Evolutionary conservation across 2,329 filamentous ascomycete genomes (phyloP).

Genomic region (Clarireedia homoeocarpa): DNA sequence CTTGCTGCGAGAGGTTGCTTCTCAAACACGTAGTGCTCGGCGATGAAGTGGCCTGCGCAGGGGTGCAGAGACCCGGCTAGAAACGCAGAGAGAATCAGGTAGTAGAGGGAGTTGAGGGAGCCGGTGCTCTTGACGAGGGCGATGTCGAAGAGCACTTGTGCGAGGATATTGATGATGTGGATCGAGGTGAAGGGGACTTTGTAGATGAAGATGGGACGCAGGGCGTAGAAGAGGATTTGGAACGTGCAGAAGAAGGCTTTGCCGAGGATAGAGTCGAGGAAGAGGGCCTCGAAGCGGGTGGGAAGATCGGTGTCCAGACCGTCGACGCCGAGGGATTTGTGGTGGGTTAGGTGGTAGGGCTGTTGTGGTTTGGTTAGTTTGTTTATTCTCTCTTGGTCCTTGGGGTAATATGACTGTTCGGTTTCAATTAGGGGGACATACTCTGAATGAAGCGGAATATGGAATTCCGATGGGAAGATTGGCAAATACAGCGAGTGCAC

Average conservation of each 20-base stretch:
- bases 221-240: constrained; percentile 97
- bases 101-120: constrained; percentile 61
- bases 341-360: constrained; percentile 97
- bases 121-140: constrained; percentile 49
- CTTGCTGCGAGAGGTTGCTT: constrained; percentile 43
- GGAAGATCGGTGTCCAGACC: constrained; percentile 94
- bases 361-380: constrained; percentile 31
- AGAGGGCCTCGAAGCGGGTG: constrained; percentile 80
- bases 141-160: constrained; percentile 73
- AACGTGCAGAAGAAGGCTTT: constrained; percentile 99
- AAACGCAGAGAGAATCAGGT: constrained; percentile 85
- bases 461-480: constrained; percentile 94
- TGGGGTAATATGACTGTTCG: too few species aligned
- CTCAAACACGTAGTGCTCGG: constrained; percentile 86
- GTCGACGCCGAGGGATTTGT: constrained; percentile 96
- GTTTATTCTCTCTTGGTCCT: background rate
- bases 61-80: constrained; percentile 90
- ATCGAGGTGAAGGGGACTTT: constrained; percentile 78
- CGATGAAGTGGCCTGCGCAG: constrained; percentile 95
- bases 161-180: constrained; percentile 72
- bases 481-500: constrained; percentile 82
- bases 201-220: constrained; percentile 93
- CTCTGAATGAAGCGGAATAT: constrained; percentile 91
- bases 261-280: constrained; percentile 89
- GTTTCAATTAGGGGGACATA: constrained; percentile 34